Evolutionary conservation across 2,329 filamentous ascomycete genomes (phyloP).

Genomic region (Arthrobotrys iridis): DNA sequence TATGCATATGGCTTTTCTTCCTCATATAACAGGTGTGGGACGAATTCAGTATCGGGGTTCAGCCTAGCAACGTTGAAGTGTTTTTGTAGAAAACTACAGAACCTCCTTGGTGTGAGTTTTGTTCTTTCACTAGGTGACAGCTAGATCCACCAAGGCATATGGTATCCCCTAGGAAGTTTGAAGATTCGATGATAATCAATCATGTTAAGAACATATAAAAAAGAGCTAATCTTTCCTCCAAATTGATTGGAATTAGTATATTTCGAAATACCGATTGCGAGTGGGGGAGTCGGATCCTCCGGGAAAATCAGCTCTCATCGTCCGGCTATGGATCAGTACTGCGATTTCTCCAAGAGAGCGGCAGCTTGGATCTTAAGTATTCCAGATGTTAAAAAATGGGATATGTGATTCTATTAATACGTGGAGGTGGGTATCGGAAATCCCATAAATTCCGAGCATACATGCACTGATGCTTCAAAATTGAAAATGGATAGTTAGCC

Average conservation of each 20-base stretch:
- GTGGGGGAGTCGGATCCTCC: not conserved
- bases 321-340: conserved; percentile 21
- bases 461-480: too few relatives aligned
- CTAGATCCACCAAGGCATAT: too few relatives aligned
- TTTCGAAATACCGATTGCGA: conserved; percentile 21
- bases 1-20: not conserved
- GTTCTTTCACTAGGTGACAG: not conserved
- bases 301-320: not conserved
- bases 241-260: conserved; percentile 20
- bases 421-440: conserved; percentile 15
- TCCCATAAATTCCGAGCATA: too few relatives aligned
- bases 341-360: not conserved
- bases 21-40: conserved; percentile 13
- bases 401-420: conserved; percentile 14
- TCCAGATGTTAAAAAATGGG: not conserved
- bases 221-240: not conserved
- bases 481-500: too few relatives aligned
- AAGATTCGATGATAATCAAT: not conserved
- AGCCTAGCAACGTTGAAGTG: conserved; percentile 5
- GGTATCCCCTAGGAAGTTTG: too few relatives aligned
- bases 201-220: too few relatives aligned
- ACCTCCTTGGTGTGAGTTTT: conserved; percentile 37
- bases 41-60: conserved; percentile 35
- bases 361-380: conserved; percentile 14
- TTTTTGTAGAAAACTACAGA: conserved; percentile 40